These are phyloP conservation scores for Pseudocercospora fuligena DNA, from an alignment of 2,329 filamentous ascomycete genomes.

Conservation along the genomic window DNA sequence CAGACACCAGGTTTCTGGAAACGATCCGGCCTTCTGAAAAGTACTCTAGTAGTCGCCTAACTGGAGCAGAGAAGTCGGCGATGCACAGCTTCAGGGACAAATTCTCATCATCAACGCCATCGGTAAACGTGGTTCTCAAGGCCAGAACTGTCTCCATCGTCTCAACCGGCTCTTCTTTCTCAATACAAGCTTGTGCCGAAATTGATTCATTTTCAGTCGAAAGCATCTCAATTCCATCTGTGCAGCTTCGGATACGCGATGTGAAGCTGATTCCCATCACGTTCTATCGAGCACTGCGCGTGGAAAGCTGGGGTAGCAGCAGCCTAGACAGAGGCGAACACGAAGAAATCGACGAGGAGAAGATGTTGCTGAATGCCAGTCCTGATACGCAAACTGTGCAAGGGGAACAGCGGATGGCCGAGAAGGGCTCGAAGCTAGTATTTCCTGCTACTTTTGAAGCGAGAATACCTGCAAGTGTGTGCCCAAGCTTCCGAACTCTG, in stretches of 20 bases:
- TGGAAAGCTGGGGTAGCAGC: background rate
- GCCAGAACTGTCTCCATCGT: background rate
- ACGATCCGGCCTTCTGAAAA: background rate
- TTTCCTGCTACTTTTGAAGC: constrained; percentile 4
- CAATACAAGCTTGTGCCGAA: constrained; percentile 5
- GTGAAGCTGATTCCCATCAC: constrained; percentile 3
- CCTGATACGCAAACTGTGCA: background rate
- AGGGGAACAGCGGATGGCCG: background rate
- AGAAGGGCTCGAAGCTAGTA: background rate
- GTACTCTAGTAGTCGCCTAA: constrained; percentile 8
- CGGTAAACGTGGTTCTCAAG: constrained; percentile 5
- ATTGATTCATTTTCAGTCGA: constrained; percentile 1
- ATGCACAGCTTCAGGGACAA: constrained; percentile 14
- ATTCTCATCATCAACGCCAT: constrained; percentile 14
- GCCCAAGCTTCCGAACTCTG: background rate
- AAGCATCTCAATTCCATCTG: background rate
- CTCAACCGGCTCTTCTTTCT: background rate
- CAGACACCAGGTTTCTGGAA: background rate
- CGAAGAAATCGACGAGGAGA: constrained; percentile 12
- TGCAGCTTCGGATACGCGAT: background rate
- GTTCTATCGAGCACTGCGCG: background rate
- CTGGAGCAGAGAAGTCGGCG: constrained; percentile 2
- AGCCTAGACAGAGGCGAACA: constrained; percentile 5
- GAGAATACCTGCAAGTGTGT: background rate
- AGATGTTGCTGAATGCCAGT: background rate